phyloP scores from a whole-genome alignment of 306 rosid genomes.

The Clitoria ternatea region DNA sequence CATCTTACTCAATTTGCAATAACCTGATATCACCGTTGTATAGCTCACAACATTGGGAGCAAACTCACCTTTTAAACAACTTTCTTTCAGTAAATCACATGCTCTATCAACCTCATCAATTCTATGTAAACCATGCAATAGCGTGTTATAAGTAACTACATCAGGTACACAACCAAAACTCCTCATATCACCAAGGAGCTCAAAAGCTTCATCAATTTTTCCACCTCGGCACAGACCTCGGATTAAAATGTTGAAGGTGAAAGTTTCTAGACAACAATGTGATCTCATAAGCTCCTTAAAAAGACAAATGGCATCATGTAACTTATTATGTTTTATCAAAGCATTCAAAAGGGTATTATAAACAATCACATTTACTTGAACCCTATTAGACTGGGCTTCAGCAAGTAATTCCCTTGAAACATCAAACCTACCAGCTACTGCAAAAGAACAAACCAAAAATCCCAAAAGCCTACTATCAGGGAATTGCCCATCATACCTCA shows the following conservation, averaged over 20 bases:
- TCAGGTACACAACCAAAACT: constrained; percentile 67
- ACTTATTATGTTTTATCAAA: constrained; percentile 47
- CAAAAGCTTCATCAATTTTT: constrained; percentile 51
- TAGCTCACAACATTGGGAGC: constrained; percentile 58
- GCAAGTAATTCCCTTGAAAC: constrained; percentile 49
- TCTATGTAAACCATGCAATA: constrained; percentile 74
- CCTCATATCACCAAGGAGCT: constrained; percentile 53
- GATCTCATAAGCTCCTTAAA: constrained; percentile 54
- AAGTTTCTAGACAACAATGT: constrained; percentile 39
- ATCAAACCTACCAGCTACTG: constrained; percentile 48
- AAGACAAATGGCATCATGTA: constrained; percentile 56
- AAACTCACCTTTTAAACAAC: constrained; percentile 34
- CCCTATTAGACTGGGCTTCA: constrained; percentile 39
- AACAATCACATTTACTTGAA: constrained; percentile 40
- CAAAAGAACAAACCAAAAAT: constrained; percentile 62
- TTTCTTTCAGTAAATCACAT: constrained; percentile 41
- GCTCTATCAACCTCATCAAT: constrained; percentile 54
- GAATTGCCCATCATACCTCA: constrained; percentile 61
- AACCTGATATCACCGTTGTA: constrained; percentile 70
- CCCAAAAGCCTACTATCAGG: constrained; percentile 56
- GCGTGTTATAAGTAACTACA: constrained; percentile 60
- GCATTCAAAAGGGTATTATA: constrained; percentile 60
- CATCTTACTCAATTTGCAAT: constrained; percentile 62
- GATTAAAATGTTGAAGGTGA: constrained; percentile 72
- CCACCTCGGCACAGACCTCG: constrained; percentile 61